Percentiles rank a stretch among this genome's conserved stretches.
phyloP scores from a whole-genome alignment of 179 eudicot species.

The Corrigiola litoralis region DNA sequence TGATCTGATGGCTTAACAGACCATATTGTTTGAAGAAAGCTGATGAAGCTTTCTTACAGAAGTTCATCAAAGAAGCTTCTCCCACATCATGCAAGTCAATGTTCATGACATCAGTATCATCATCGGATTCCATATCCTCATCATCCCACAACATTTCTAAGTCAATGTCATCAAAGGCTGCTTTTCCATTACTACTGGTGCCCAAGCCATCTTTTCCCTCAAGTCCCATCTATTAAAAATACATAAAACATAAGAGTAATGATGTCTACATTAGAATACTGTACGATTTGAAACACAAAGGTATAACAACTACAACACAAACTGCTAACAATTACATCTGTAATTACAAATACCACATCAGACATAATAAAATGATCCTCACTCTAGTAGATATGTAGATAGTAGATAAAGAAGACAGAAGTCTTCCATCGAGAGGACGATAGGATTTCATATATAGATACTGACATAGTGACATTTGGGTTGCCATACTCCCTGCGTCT shows the following conservation, averaged over 20 bases:
- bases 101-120: constrained; percentile 41
- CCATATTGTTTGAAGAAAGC: constrained; percentile 74
- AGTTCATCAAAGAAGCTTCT: constrained; percentile 39
- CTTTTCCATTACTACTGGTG: constrained; percentile 35
- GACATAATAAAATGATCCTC: no score
- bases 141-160: constrained; percentile 36
- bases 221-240: constrained; percentile 29
- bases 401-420: no score
- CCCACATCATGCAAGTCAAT: constrained; percentile 37
- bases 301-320: no score
- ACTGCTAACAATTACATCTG: no score
- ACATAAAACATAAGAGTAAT: background rate
- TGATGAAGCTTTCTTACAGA: constrained; percentile 63
- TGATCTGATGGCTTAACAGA: constrained; percentile 76
- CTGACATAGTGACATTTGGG: no score
- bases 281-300: background rate
- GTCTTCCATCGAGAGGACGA: no score
- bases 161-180: constrained; percentile 26
- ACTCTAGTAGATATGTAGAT: no score
- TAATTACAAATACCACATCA: no score
- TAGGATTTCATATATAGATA: no score
- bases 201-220: constrained; percentile 41
- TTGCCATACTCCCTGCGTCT: no score
- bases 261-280: background rate
- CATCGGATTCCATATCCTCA: constrained; percentile 31